phyloP scores from a whole-genome alignment of 768 basidiomycete species.

The Boletus subparvulus region DNA sequence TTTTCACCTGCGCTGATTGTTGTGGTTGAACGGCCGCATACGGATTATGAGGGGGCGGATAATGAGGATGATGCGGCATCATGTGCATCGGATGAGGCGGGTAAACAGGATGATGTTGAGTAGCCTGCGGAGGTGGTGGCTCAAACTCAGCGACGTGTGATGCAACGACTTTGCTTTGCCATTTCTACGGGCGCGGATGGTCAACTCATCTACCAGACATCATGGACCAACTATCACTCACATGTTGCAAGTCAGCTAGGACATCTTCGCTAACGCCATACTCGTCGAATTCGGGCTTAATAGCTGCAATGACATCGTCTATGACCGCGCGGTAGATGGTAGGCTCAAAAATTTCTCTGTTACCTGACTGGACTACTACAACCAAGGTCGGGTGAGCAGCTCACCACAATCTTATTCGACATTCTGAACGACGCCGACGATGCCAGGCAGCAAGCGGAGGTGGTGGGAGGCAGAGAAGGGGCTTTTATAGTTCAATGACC shows the following conservation, averaged over 20 bases:
- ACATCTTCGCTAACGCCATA: constrained; percentile 93
- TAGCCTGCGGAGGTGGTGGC: constrained; percentile 46
- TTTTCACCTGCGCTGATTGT: constrained; percentile 55
- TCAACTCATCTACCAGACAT: constrained; percentile 11
- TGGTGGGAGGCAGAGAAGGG: constrained; percentile 33
- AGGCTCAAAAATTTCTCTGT: constrained; percentile 72
- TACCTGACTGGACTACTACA: constrained; percentile 54
- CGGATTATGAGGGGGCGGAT: constrained; percentile 50
- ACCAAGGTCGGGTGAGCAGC: constrained; percentile 66
- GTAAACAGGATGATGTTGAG: constrained; percentile 51
- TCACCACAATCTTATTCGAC: constrained; percentile 99
- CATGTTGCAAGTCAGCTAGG: constrained; percentile 82
- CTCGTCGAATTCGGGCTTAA: constrained; percentile 95
- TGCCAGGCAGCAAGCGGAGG: constrained; percentile 30
- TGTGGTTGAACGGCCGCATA: constrained; percentile 40
- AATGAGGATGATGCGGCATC: constrained; percentile 56
- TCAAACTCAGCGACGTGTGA: constrained; percentile 96
- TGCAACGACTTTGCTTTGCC: constrained; percentile 93
- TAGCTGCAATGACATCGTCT: constrained; percentile 87
- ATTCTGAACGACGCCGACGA: constrained; percentile 46
- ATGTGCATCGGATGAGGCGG: constrained; percentile 64
- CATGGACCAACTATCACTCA: constrained; percentile 44
- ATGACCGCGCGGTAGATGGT: constrained; percentile 90
- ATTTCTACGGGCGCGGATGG: constrained; percentile 60
- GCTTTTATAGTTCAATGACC: constrained; percentile 43